Evolutionary conservation across 352 stramenopile species (phyloP), one percentile per base, ranked within the genome.

Genomic region (Phytophthora constricta): DNA sequence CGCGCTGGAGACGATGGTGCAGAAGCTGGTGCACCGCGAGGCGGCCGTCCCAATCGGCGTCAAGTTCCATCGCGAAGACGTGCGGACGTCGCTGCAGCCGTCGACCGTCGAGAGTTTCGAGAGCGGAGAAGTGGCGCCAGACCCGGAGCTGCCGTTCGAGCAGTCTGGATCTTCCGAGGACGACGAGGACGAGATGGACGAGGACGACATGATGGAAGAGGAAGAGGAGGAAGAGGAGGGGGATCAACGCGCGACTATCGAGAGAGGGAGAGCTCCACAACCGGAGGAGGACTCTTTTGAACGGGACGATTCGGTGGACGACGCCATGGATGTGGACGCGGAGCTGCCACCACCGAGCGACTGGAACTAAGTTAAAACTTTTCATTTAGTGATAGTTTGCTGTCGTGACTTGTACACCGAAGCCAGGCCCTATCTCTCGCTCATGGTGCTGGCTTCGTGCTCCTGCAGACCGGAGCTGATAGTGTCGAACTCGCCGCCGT

Each of bases 11-110:
- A 72, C 57, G 1, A 86, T 73, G 26, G 65, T 90, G 33, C 79
- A 79, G 27, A 62, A 75, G 54, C 59, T 90, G 17, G 83, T 92
- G 28, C 73, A 84, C 34, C 79, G 81, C 5, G 63, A 67, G 43
- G 83, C 77, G 16, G 58, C 80, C 0, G 48, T 67, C n/a, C 83
- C 83, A 1, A 90, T 90, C 16, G 83, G 83, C 17, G 70, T 87
- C 34, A 84, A 84, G 48, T 91, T 88, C 56, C 77, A 89, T 37
- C 78, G 74, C 17, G 47, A 74, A 47, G 61, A 56, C 5, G 46
- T 16, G n/a, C 53, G 57, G 9, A 47, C 31, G 9, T 47, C 48
- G 23, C 34, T 65, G 13, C 59, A 67, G 17, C 63, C 60, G 42
- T 50, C 54, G 19, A 45, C 39, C 17, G 23, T 11, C 17, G 50